Conservation (phyloP, 1,284 basidiomycete genomes). For the Ganoderma meredithae region DNA sequence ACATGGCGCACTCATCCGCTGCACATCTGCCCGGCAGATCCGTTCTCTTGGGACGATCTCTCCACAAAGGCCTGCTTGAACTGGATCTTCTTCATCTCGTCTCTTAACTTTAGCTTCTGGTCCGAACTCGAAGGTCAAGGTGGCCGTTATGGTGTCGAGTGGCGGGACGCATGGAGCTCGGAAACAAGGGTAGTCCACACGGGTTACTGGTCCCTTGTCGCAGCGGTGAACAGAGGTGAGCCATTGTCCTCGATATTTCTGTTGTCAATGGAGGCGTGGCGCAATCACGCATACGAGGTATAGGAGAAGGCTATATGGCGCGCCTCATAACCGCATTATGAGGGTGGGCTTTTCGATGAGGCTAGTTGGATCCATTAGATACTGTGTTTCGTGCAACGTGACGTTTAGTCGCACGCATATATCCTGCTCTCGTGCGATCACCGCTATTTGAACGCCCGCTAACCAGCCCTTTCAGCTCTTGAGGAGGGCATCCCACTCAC, state of each 20-base stretch:
- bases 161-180: slow-evolving; percentile 73
- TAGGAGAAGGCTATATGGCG: no score
- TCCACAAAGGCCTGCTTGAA: slow-evolving; percentile 66
- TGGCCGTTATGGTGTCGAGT: slow-evolving; percentile 76
- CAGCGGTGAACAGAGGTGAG: slow-evolving; percentile 77
- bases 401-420: not conserved
- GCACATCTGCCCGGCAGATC: slow-evolving; percentile 73
- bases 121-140: slow-evolving; percentile 65
- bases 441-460: not conserved
- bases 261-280: not conserved
- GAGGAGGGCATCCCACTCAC: slow-evolving; percentile 79
- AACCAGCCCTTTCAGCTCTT: slow-evolving; percentile 44
- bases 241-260: not conserved
- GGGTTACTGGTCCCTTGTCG: slow-evolving; percentile 85
- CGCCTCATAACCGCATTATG: not conserved
- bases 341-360: no score
- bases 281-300: not conserved
- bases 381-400: not conserved
- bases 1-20: slow-evolving; percentile 82
- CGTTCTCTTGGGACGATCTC: slow-evolving; percentile 59
- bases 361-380: not conserved
- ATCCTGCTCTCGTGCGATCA: not conserved
- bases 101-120: slow-evolving; percentile 90
- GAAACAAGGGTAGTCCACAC: slow-evolving; percentile 61
- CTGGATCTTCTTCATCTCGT: slow-evolving; percentile 87